Percentiles rank a stretch among this genome's conserved stretches.
Conservation (phyloP, 768 basidiomycete genomes). For the Rhodotorula kratochvilovae region DNA sequence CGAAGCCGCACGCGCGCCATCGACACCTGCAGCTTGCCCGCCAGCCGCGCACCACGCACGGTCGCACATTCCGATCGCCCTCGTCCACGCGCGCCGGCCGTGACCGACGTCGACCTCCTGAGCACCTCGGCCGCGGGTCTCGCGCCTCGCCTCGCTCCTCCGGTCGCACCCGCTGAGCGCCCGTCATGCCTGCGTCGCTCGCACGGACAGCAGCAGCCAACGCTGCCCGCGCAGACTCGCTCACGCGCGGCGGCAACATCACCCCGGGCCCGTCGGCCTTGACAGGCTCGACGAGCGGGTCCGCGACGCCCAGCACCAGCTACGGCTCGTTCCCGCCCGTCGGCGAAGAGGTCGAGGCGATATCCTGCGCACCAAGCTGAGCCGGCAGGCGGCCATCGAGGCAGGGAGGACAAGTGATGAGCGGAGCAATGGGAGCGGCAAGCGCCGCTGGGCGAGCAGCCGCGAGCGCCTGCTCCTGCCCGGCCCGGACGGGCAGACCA, state of each 20-base stretch:
- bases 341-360: not conserved
- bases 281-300: slow-evolving; percentile 17
- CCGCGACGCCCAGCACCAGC: slow-evolving; percentile 15
- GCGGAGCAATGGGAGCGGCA: not conserved
- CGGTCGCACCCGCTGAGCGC: too few relatives aligned
- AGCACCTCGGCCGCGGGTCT: too few relatives aligned
- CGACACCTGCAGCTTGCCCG: too few relatives aligned
- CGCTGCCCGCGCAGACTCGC: not conserved
- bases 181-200: not conserved
- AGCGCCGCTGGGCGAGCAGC: slow-evolving; percentile 25
- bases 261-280: slow-evolving; percentile 8
- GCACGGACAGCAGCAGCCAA: not conserved
- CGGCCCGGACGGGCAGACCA: not conserved
- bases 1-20: too few relatives aligned
- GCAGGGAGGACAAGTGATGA: not conserved
- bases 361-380: not conserved
- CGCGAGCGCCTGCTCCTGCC: slow-evolving; percentile 19
- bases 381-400: not conserved
- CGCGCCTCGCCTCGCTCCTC: not conserved
- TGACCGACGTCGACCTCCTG: too few relatives aligned
- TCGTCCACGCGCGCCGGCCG: too few relatives aligned
- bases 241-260: not conserved
- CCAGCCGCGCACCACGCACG: too few relatives aligned
- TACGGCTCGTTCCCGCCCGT: slow-evolving; percentile 33
- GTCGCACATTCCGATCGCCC: too few relatives aligned